Percentiles rank a stretch among this genome's conserved stretches.
Conservation (phyloP, 2,329 filamentous ascomycete genomes). For the Penicillium sp. region DNA sequence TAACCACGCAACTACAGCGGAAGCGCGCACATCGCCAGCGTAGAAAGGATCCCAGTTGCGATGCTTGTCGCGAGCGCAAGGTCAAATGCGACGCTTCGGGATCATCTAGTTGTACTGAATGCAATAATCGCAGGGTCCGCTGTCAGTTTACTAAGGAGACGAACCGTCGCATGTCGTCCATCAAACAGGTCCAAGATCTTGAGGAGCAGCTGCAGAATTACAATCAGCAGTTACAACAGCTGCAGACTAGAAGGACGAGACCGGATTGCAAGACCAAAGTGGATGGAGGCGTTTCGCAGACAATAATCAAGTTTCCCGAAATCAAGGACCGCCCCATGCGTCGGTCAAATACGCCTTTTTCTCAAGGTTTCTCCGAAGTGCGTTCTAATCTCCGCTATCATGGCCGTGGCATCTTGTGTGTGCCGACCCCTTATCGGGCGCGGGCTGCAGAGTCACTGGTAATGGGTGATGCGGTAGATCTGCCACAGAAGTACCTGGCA, state of each 20-base stretch:
- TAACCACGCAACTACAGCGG: too few species aligned
- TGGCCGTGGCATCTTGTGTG: conserved; percentile 77
- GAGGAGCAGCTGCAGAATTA: too few species aligned
- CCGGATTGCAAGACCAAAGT: too few species aligned
- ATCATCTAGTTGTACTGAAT: conserved; percentile 94
- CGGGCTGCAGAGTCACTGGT: conserved; percentile 53
- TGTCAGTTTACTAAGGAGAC: conserved; percentile 99
- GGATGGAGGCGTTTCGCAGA: too few species aligned
- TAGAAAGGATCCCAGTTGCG: conserved; percentile 94
- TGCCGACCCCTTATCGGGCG: conserved; percentile 68
- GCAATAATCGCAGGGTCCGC: conserved; percentile 92
- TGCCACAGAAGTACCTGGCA: conserved; percentile 70
- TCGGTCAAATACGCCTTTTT: conserved; percentile 61
- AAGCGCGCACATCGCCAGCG: too few species aligned
- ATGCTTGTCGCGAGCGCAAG: conserved; percentile 86
- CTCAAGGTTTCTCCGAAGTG: conserved; percentile 71
- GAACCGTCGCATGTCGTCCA: conserved; percentile 96
- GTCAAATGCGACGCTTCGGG: conserved; percentile 94
- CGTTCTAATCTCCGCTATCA: conserved; percentile 72
- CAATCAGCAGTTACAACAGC: too few species aligned
- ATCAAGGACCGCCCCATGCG: too few species aligned
- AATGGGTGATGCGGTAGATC: conserved; percentile 59
- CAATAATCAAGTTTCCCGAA: too few species aligned
- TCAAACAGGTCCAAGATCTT: conserved; percentile 97
- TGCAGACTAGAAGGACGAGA: too few species aligned